A percentile compares a stretch with the other conserved stretches of the same genome.
These are phyloP conservation scores for Aspergillus pseudoviridinutans DNA, from an alignment of 2,329 filamentous ascomycete species.

Conservation along the genomic window DNA sequence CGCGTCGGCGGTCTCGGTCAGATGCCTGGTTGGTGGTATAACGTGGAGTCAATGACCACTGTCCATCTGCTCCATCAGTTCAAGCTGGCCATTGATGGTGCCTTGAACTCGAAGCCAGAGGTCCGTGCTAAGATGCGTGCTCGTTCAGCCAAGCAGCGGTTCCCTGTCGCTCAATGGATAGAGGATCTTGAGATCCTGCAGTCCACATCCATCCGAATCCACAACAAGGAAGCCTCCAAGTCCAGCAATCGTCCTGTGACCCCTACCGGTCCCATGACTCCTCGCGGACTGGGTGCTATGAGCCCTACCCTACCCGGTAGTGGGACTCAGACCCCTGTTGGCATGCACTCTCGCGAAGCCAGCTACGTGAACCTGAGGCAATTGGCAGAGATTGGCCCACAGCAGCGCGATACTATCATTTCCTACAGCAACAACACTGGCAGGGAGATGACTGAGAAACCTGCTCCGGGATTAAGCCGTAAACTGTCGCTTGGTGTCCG, in stretches of 20 bases:
- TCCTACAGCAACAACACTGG: conserved; percentile 35
- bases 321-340: conserved; percentile 22
- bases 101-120: conserved; percentile 54
- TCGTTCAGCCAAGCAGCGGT: conserved; percentile 61
- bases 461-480: conserved; percentile 30
- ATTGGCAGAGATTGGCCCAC: conserved; percentile 31
- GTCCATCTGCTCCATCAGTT: conserved; percentile 63
- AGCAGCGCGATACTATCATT: conserved; percentile 37
- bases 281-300: conserved; percentile 24
- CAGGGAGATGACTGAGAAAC: conserved; percentile 27
- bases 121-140: conserved; percentile 61
- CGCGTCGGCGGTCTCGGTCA: conserved; percentile 65
- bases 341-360: conserved; percentile 26
- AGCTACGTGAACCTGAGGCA: conserved; percentile 29
- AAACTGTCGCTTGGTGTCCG: conserved; percentile 39
- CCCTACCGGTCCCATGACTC: conserved; percentile 41
- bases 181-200: conserved; percentile 62
- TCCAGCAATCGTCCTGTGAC: conserved; percentile 30
- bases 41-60: conserved; percentile 61
- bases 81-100: conserved; percentile 58
- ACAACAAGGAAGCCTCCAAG: conserved; percentile 42
- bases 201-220: conserved; percentile 55
- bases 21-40: conserved; percentile 70
- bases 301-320: conserved; percentile 23
- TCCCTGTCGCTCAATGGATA: conserved; percentile 65